Base-by-base conservation (phyloP, 2,329 filamentous ascomycete species). In the Zymoseptoria ardabiliae region DNA sequence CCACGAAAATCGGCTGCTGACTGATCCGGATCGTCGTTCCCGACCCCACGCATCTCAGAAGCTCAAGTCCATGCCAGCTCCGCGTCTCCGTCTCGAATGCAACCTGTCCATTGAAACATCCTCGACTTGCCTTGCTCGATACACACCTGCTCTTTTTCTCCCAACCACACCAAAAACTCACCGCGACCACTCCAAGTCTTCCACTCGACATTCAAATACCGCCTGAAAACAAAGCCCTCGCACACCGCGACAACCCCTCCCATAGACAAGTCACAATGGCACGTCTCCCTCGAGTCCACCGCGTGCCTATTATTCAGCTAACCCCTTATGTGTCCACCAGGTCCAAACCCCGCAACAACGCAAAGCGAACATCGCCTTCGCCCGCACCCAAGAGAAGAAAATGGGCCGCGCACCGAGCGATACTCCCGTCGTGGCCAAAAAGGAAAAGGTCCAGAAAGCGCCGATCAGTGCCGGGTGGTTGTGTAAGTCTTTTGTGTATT, bases 321-420 rank as follows among this genome's bases (percentile, higher is more conserved):
- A n/a, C n/a, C n/a, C n/a, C n/a, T n/a, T n/a, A n/a, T n/a, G 50
- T 35, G 9, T 11, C 55, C 30, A 28, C 62, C 70, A 91, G 89
- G 88, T 86, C 68, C 89, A 93, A 86, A 94, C 90, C 67, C 89
- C 87, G 68, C 84, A 90, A 75, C 90, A 94, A 80, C 87, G 90
- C 74, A 85, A 85, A 71, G 86, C 87, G 64, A 94, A 94, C 79
- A 84, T 84, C 71, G 88, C 88, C 76, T 95, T 90, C 76, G 86
- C 82, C 66, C 87, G 87, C 73, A 81, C 83, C 57, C 86, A 93
- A 73, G 85, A 88, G 72, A 78, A 80, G 61, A 88, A 86, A 72
- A 88, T 88, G 74, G 90, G 90, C 17, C 76, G 91, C 90, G 78
- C 75, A 77, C 2, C 67, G 78, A 63, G 69, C 72, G 8, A 68